Evolutionary conservation across 1,139 yeast genomes (phyloP), one percentile per base, ranked within the genome.

Genomic region (Nadsonia commutata): DNA sequence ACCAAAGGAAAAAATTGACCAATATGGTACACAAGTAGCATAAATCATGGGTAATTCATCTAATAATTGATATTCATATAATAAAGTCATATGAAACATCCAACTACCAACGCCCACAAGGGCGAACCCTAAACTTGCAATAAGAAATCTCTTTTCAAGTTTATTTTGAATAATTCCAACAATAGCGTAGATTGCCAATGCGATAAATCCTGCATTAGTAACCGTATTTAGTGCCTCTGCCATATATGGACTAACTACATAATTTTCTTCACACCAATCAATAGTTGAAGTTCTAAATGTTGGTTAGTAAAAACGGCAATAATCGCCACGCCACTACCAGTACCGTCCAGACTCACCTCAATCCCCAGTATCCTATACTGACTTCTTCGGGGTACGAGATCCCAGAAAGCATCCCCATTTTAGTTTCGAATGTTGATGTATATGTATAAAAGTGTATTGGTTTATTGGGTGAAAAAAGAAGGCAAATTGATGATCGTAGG

Each of bases 31-130:
- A 53, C 95, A 86, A 1, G 97, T 90, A 33, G 95, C 96, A 63
- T 90, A 90, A 49, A 90, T 84, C 98, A 90, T 90, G 38, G 98
- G 98, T 56, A 90, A 70, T 62, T 90, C 98, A 64, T 90, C 98
- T 60, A 90, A 69, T 48, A 90, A 63, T 64, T 90, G 98, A 65
- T 74, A 90, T 59, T 81, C 86, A 61, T 86, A 88, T 50, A 75
- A 70, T 53, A 90, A 68, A 5, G 97, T 88, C 96, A 90, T 90
- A 62, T 90, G 98, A 66, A 90, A 90, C 53, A 85, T 66, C 94
- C 96, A 90, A 31, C 86, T 76, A 1, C 98, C 98, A 37, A 86
- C 60, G 1, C 98, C 98, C 8, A 90, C 98, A 8, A 82, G 67
- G 44, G 80, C 74, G 60, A 90, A 86, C 4, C 96, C 96, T 19